Conservation (phyloP, 208 protist genomes). For the Naegleria lovaniensis region DNA sequence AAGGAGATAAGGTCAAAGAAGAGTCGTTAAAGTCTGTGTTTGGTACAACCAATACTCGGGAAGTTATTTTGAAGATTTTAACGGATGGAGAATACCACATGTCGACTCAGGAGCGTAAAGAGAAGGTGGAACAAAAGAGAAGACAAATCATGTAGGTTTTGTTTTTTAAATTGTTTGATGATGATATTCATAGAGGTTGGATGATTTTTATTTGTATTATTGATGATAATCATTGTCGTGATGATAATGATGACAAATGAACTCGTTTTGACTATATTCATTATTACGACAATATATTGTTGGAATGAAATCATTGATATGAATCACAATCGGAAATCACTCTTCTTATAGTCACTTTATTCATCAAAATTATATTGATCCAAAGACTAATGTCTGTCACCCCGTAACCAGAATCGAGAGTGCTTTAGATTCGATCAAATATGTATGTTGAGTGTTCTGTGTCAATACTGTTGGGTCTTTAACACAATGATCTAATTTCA, state of each 20-base stretch:
- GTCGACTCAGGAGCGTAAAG: slow-evolving; percentile 24
- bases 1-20: background rate
- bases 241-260: too few relatives aligned
- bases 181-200: too few relatives aligned
- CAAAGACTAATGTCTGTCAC: slow-evolving; percentile 16
- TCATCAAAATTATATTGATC: slow-evolving; percentile 29
- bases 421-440: slow-evolving; percentile 1
- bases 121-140: slow-evolving; percentile 23
- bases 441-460: background rate
- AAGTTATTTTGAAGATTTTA: slow-evolving; percentile 16
- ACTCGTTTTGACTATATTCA: too few relatives aligned
- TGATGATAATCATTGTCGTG: background rate
- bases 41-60: background rate
- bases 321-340: too few relatives aligned
- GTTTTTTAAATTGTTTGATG: too few relatives aligned
- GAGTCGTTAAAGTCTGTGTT: background rate
- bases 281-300: too few relatives aligned
- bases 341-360: slow-evolving; percentile 7
- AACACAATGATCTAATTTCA: background rate
- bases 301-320: too few relatives aligned
- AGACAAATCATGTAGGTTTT: background rate
- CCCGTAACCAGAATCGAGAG: slow-evolving; percentile 4
- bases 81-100: slow-evolving; percentile 26
- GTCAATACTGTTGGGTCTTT: too few relatives aligned
- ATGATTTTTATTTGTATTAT: background rate